Percentiles rank a stretch among this genome's conserved stretches.
Conservation (phyloP, 2,329 filamentous ascomycete species). For the Leptographium radiaticola region DNA sequence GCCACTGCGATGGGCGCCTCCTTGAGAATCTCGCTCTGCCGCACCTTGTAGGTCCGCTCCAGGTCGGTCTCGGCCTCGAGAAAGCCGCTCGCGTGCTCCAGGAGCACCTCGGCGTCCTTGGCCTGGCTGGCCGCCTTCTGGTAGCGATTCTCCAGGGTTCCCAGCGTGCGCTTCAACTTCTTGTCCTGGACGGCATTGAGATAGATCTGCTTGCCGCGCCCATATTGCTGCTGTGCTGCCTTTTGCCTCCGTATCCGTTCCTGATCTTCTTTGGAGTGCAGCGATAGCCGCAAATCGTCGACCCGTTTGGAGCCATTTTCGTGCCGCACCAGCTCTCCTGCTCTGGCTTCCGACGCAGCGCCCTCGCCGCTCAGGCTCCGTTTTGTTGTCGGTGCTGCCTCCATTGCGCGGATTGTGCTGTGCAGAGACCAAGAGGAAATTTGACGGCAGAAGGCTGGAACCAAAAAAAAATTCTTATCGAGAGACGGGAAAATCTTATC, state of each 20-base stretch:
- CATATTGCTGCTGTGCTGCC: constrained; percentile 65
- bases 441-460: background rate
- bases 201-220: constrained; percentile 58
- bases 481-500: background rate
- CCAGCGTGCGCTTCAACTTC: constrained; percentile 74
- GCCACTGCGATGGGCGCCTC: constrained; percentile 71
- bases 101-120: constrained; percentile 88
- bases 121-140: constrained; percentile 69
- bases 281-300: constrained; percentile 34
- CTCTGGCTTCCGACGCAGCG: background rate
- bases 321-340: background rate
- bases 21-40: constrained; percentile 70
- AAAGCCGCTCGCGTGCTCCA: constrained; percentile 77
- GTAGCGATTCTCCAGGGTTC: constrained; percentile 68
- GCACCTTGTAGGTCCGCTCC: constrained; percentile 84
- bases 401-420: background rate
- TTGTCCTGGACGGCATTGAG: constrained; percentile 69
- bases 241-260: constrained; percentile 38
- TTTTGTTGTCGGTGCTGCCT: background rate
- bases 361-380: background rate
- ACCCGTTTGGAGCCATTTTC: constrained; percentile 40
- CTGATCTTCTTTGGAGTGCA: constrained; percentile 37
- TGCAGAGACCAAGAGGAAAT: constrained; percentile 1
- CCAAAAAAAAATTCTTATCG: constrained; percentile 5
- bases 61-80: constrained; percentile 79